Evolutionary conservation across 495 filamentous ascomycete genomes (phyloP).

Genomic region (Lasiosphaeris hirsuta): DNA sequence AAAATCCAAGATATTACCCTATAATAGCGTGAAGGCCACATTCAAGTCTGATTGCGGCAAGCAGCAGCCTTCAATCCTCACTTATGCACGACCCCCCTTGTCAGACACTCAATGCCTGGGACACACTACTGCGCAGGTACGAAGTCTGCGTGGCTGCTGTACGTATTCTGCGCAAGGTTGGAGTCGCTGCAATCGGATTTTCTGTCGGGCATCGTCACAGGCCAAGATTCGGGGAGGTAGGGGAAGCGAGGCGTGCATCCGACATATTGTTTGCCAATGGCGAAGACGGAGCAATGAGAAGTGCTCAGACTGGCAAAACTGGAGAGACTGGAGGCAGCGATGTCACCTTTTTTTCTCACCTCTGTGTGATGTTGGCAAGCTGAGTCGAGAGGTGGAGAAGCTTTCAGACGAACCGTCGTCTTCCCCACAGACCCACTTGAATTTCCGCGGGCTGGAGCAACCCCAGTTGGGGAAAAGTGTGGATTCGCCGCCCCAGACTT

Average conservation of each 20-base stretch:
- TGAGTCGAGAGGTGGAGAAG: neutral
- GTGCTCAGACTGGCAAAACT: neutral
- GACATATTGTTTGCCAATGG: neutral
- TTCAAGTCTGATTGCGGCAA: conserved; percentile 8
- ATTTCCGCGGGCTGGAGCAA: neutral
- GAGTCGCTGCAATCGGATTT: neutral
- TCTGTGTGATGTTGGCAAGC: conserved; percentile 15
- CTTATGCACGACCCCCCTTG: conserved; percentile 4
- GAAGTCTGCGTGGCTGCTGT: too few species aligned
- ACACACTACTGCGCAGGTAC: neutral
- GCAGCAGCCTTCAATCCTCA: neutral
- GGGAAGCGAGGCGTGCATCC: conserved; percentile 10
- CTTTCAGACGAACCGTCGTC: conserved; percentile 11
- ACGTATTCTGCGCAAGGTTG: too few species aligned
- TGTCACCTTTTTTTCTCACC: neutral
- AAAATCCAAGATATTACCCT: neutral
- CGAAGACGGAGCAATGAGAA: neutral
- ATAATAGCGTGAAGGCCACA: neutral
- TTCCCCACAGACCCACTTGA: conserved; percentile 10
- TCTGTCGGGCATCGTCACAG: neutral
- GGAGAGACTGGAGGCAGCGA: conserved; percentile 7
- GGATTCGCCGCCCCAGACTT: neutral
- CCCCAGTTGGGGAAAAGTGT: conserved; percentile 7
- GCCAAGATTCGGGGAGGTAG: neutral
- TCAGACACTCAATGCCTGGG: conserved; percentile 5